Percentiles rank a stretch among this genome's conserved stretches.
Conservation (phyloP, 2,329 filamentous ascomycete species). For the Emergomyces africanus region DNA sequence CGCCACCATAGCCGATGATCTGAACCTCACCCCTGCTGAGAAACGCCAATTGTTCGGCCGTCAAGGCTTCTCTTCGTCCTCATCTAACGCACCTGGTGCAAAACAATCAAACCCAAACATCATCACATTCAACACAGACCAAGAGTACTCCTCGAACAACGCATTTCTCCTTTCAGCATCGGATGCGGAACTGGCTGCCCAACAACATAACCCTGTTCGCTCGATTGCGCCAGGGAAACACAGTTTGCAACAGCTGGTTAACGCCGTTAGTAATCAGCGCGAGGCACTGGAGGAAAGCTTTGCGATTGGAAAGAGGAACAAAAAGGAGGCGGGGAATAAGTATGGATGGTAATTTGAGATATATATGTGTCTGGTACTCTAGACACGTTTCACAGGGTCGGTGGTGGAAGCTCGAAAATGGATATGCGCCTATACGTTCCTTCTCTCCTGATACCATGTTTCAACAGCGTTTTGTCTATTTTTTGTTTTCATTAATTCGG, state of each 20-base stretch:
- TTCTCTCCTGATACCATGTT: neutral
- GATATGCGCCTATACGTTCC: neutral
- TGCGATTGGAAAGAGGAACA: constrained; percentile 63
- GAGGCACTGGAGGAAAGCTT: constrained; percentile 89
- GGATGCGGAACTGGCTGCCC: constrained; percentile 32
- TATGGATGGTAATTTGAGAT: constrained; percentile 59
- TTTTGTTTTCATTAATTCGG: neutral
- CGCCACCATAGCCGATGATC: constrained; percentile 56
- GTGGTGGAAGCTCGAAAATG: neutral
- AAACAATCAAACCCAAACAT: constrained; percentile 48
- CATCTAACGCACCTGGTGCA: constrained; percentile 18
- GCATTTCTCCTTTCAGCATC: constrained; percentile 56
- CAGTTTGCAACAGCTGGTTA: constrained; percentile 75
- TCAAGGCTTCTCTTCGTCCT: constrained; percentile 13
- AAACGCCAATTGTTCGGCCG: constrained; percentile 79
- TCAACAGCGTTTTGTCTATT: too few species aligned
- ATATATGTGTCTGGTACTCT: neutral
- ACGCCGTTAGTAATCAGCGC: constrained; percentile 65
- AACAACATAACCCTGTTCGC: constrained; percentile 69
- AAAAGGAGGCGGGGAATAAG: constrained; percentile 64
- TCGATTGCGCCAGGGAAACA: constrained; percentile 79
- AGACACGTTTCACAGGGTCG: neutral
- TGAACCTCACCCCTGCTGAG: constrained; percentile 66
- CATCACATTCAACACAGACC: constrained; percentile 78
- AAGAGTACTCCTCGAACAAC: constrained; percentile 79